Evolutionary conservation across 805 yeast genomes (phyloP).

Genomic region (Nakazawaea holstii): DNA sequence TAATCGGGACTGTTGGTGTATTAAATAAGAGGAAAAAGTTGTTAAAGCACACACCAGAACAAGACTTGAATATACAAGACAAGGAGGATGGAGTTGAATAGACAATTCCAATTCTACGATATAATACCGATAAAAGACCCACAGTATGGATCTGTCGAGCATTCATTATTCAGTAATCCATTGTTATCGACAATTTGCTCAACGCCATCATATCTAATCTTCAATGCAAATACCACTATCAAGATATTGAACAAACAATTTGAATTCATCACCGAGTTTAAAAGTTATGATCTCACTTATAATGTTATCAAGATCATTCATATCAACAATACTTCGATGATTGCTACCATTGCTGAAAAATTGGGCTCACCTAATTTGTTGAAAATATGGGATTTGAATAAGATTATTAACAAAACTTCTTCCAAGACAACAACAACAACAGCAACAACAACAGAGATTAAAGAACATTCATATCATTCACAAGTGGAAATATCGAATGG

Average conservation of each 20-base stretch:
- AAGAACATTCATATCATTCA: slow-evolving; percentile 43
- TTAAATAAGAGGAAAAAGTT: neutral
- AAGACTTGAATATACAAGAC: neutral
- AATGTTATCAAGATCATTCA: slow-evolving; percentile 53
- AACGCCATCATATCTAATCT: slow-evolving; percentile 47
- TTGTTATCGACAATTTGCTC: slow-evolving; percentile 60
- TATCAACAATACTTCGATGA: slow-evolving; percentile 40
- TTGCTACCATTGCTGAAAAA: slow-evolving; percentile 70
- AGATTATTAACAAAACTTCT: slow-evolving; percentile 27
- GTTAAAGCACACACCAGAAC: neutral
- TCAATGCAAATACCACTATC: slow-evolving; percentile 52
- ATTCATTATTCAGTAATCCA: slow-evolving; percentile 77
- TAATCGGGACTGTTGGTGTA: neutral
- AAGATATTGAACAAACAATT: slow-evolving; percentile 52
- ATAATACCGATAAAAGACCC: slow-evolving; percentile 84
- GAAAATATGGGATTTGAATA: slow-evolving; percentile 68
- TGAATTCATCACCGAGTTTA: slow-evolving; percentile 42
- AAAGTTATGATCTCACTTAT: slow-evolving; percentile 63
- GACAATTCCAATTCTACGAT: slow-evolving; percentile 86
- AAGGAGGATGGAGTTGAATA: slow-evolving; percentile 7
- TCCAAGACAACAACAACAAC: neutral
- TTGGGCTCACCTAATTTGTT: slow-evolving; percentile 66
- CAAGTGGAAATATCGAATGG: slow-evolving; percentile 63
- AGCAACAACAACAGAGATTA: slow-evolving; percentile 19
- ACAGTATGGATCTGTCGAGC: slow-evolving; percentile 43